Evolutionary conservation across 2,329 filamentous ascomycete genomes (phyloP).

Genomic region (Cladorrhinum sp.): DNA sequence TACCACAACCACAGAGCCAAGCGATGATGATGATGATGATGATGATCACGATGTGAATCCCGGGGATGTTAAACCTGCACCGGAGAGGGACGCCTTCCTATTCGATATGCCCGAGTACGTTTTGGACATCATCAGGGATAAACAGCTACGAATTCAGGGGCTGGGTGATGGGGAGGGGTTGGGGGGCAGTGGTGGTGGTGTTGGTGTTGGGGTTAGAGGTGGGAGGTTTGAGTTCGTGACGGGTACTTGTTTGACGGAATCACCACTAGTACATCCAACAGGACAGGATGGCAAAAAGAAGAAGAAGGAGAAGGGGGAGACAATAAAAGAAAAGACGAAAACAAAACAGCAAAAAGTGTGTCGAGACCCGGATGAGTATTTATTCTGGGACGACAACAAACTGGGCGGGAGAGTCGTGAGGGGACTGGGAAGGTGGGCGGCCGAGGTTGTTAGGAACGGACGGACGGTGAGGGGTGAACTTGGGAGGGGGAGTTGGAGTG

Average conservation of each 20-base stretch:
- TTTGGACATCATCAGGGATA: slow-evolving; percentile 45
- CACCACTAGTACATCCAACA: not conserved
- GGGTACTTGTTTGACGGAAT: slow-evolving; percentile 40
- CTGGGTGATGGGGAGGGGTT: slow-evolving; percentile 22
- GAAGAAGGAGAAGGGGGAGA: not conserved
- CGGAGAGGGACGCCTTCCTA: slow-evolving; percentile 47
- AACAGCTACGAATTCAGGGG: slow-evolving; percentile 43
- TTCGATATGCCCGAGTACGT: slow-evolving; percentile 42
- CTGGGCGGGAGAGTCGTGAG: slow-evolving; percentile 38
- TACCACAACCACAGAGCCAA: too few species aligned
- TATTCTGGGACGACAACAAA: slow-evolving; percentile 52
- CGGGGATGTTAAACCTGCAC: too few species aligned
- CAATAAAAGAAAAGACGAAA: not conserved
- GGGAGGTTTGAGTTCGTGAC: slow-evolving; percentile 43
- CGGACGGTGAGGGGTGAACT: not conserved
- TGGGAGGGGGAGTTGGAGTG: not conserved
- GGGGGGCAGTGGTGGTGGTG: slow-evolving; percentile 40
- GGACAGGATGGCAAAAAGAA: not conserved
- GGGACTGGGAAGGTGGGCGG: slow-evolving; percentile 8
- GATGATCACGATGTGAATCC: too few species aligned
- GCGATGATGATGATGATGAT: too few species aligned
- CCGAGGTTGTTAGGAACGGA: slow-evolving; percentile 6
- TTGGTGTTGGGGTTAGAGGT: slow-evolving; percentile 30
- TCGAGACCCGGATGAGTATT: slow-evolving; percentile 40
- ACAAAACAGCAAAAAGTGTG: not conserved